These are phyloP conservation scores for Vishniacozyma victoriae DNA, from an alignment of 768 basidiomycete species.

Conservation along the genomic window DNA sequence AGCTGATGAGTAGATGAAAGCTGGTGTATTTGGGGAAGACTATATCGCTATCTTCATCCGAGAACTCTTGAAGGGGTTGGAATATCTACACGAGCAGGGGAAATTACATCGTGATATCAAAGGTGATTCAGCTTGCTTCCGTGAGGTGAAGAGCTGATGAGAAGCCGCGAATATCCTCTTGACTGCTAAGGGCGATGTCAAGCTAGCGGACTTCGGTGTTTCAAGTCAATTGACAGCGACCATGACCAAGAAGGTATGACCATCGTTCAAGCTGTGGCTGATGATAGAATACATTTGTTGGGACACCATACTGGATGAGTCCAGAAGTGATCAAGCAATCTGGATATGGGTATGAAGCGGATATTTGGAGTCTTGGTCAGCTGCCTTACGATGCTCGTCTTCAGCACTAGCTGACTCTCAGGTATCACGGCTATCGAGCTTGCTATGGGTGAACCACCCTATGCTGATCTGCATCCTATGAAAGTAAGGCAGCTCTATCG, in stretches of 20 bases:
- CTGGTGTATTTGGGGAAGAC: slow-evolving; percentile 94
- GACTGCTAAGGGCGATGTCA: slow-evolving; percentile 54
- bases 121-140: slow-evolving; percentile 52
- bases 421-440: slow-evolving; percentile 82
- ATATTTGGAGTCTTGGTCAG: slow-evolving; percentile 99
- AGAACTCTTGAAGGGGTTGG: slow-evolving; percentile 83
- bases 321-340: slow-evolving; percentile 99
- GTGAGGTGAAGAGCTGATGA: too few relatives aligned
- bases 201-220: slow-evolving; percentile 97
- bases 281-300: slow-evolving; percentile 95
- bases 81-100: slow-evolving; percentile 91
- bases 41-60: slow-evolving; percentile 96
- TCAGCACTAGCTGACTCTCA: slow-evolving; percentile 1
- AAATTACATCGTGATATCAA: slow-evolving; percentile 99
- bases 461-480: slow-evolving; percentile 98
- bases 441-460: slow-evolving; percentile 95
- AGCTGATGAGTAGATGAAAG: slow-evolving; percentile 71
- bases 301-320: slow-evolving; percentile 99
- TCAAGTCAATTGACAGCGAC: slow-evolving; percentile 75
- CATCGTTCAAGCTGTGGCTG: slow-evolving; percentile 45
- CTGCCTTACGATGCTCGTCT: slow-evolving; percentile 4
- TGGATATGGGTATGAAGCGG: slow-evolving; percentile 97
- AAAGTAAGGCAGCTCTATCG: slow-evolving; percentile 57
- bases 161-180: slow-evolving; percentile 26
- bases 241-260: slow-evolving; percentile 47